Base-by-base conservation (phyloP, 257 asterid genomes). In the Catharanthus roseus region DNA sequence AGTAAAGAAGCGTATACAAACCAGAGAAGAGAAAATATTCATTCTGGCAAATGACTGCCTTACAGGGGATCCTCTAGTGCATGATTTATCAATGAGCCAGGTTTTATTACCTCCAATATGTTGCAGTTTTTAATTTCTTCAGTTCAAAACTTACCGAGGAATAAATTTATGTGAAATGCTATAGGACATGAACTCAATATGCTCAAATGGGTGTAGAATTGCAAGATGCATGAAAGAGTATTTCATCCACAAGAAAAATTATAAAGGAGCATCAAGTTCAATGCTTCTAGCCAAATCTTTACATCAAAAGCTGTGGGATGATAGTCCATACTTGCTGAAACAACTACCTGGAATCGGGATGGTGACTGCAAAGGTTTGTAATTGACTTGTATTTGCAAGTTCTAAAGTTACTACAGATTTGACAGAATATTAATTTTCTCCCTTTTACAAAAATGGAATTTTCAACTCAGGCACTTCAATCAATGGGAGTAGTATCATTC, bases 141-240 rank as follows among this genome's bases (percentile, higher is more conserved):
- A 50, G 41, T 70, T 67, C 23, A 18, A 72, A 54, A 69, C 65
- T 67, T 75, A 70, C 62, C 31, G 7, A 50, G 24, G 55, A 72
- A 57, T 23, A 62, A 69, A 44, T 50, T 6, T 23, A 45, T 69
- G 73, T 71, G 71, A 57, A 61, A 18, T 79, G 71, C 78, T 77
- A 56, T 65, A 93, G 99, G 99, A 93, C 78, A 78, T 74, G 82
- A 89, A 83, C 69, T 87, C 97, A 58, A 81, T 89, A 72, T 89
- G 97, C 89, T 73, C 96, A 72, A 93, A 93, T 76, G 99, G 97
- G 69, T 84, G 90, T 72, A 85, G 97, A 88, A 83, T 93, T 66
- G 95, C 96, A 42, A 93, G 85, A 90, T 93, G 99, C 86, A 89
- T 88, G 96, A 93, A 89, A 80, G 99, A 93, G 84, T 93, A 89